Base-by-base conservation (phyloP, 2,329 filamentous ascomycete genomes). In the Colletotrichum musicola region DNA sequence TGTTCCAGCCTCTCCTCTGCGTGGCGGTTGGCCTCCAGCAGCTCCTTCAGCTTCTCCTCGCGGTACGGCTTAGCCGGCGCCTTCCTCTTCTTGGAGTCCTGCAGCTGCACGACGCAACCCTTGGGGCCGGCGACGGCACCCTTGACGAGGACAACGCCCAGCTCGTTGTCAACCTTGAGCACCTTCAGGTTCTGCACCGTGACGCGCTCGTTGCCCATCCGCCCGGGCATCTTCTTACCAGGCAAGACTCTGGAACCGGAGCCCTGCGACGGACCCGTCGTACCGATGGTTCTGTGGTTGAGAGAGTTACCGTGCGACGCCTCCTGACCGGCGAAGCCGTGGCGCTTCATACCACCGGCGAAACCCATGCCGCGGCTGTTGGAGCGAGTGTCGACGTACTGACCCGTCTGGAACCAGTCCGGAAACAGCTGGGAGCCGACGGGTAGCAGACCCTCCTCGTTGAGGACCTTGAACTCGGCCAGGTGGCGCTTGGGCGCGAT, bases 151-250 rank as follows among this genome's bases (percentile, higher is more conserved):
- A 99, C 89, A 74, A 97, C 89, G 20, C 96, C 96, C 76, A 95
- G 91, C 79, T 93, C 91, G 74, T 90, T 88, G 81, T 98, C 94
- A 40, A 97, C 91, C 84, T 94, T 91, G 78, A 99, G 83, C 61
- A 99, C 90, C 81, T 92, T 93, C 74, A 98, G 83, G 81, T 97
- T 98, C 86, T 98, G 95, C 66, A 96, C 87, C 55, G 96, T 99
- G 64, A 94, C 92, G 73, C 89, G 90, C 80, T 97, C 88, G 72
- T 92, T 93, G 72, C 96, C 96, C 96, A 99, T 98, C 68, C 93
- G 90, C 63, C 96, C 96, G 4, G 96, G 90, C 96, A 99, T 99
- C 83, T 94, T 96, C 89, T 99, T 99, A 69, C 96, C 96, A 0
- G 96, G 96, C 77, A 94, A 84, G 25, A 99, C 95, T 81, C 96